phyloP scores from a whole-genome alignment of 192 early-diverging fungal genomes.

The Entophlyctis luteolus region DNA sequence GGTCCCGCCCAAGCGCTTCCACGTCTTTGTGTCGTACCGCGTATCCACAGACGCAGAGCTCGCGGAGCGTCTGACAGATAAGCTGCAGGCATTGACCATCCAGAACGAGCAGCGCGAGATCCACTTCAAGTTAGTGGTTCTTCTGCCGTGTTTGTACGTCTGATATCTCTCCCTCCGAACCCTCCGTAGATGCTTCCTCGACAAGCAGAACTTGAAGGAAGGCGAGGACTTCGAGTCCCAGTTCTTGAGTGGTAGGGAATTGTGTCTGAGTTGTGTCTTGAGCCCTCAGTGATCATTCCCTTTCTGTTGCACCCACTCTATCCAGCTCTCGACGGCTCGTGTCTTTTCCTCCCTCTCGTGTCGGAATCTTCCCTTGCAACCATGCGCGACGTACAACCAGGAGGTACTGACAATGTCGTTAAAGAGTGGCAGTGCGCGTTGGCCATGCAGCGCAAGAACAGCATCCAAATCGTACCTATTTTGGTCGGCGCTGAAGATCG shows the following conservation, averaged over 20 bases:
- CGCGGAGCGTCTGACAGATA: constrained; percentile 13
- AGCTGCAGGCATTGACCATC: constrained; percentile 8
- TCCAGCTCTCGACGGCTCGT: constrained; percentile 4
- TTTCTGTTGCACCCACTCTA: background rate
- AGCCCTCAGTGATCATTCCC: background rate
- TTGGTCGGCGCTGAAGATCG: background rate
- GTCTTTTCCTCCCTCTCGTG: constrained; percentile 16
- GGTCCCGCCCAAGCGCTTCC: background rate
- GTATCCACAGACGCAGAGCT: constrained; percentile 19
- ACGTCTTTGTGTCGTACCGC: constrained; percentile 8
- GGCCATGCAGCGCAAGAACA: background rate
- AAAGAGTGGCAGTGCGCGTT: constrained; percentile 19
- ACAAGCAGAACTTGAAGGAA: constrained; percentile 22
- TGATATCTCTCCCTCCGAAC: background rate
- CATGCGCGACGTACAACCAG: background rate
- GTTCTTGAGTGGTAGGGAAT: constrained; percentile 9
- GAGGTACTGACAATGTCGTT: constrained; percentile 3
- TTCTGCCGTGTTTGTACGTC: background rate
- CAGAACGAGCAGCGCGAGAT: constrained; percentile 11
- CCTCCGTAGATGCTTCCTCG: constrained; percentile 23
- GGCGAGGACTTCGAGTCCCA: constrained; percentile 10
- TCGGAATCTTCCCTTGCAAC: background rate
- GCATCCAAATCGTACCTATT: constrained; percentile 8
- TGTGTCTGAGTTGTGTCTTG: background rate
- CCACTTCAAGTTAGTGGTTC: background rate